Base-by-base conservation (phyloP, 2,329 filamentous ascomycete genomes). In the Epichloe aotearoae region DNA sequence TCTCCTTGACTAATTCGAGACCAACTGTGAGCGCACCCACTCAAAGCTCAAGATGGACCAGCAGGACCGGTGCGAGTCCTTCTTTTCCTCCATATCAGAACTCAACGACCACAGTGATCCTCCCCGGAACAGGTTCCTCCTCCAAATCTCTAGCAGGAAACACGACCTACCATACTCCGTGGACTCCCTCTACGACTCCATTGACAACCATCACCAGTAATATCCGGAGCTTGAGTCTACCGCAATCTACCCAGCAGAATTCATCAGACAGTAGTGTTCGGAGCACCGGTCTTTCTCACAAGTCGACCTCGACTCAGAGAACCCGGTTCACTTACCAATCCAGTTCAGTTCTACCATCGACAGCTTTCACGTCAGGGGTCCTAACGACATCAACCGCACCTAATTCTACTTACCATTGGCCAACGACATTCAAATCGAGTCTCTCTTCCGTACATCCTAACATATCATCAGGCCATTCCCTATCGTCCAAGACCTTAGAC, bases 21-120 rank as follows among this genome's bases (percentile, higher is more conserved):
- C 7, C 17, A 26, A 47, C 37, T 8, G 30, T n/a, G 5, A 47
- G 34, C 30, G 44, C 20, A 26, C 23, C 51, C 11, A 37, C 19
- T 15, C 17, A 46, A 17, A 17, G 47, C 33, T 30, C 47, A 17
- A 15, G 12, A 23, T 34, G 23, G 43, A 40, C 38, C 20, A 52
- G 36, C 20, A 34, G n/a, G 19, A 46, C 37, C 14, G 10, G 37
- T 15, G 11, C 14, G 4, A 44, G 14, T 15, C 20, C 40, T 12
- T 42, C 47, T 6, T 11, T 17, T 17, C 47, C 47, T 30, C 51
- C 51, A 2, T 52, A 50, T 17, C 47, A 17, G 20, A 53, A 53
- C 43, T 46, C 41, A n/a, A 49, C 49, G 23, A 49, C 41, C 15
- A 40, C 23, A 10, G 7, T 73, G 66, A 2, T 6, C n/a, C 12